Percentiles rank a stretch among this genome's conserved stretches.
phyloP scores from a whole-genome alignment of 2,329 filamentous ascomycete genomes.

The Thermomyces lanuginosus region DNA sequence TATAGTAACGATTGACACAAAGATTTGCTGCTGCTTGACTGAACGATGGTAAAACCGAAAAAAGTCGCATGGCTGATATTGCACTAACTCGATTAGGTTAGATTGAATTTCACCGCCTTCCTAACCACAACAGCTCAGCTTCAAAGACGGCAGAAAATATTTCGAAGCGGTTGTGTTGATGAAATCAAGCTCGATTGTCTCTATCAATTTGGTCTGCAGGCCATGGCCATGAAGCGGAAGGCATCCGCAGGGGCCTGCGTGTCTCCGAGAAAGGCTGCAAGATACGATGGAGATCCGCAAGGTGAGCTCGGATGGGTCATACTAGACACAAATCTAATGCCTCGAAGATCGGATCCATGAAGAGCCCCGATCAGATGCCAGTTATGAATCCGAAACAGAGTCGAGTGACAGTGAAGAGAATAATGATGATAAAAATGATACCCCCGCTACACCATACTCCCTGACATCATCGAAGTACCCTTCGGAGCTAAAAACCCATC shows the following conservation, averaged over 20 bases:
- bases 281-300: too few relatives aligned
- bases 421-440: constrained; percentile 18
- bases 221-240: constrained; percentile 24
- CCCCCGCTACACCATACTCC: constrained; percentile 36
- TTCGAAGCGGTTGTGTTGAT: constrained; percentile 4
- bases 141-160: constrained; percentile 20
- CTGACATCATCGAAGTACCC: constrained; percentile 36
- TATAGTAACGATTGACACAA: too few relatives aligned
- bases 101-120: too few relatives aligned
- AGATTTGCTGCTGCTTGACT: too few relatives aligned
- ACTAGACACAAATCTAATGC: too few relatives aligned
- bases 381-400: constrained; percentile 17
- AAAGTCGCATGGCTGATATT: too few relatives aligned
- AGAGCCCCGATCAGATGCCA: constrained; percentile 18
- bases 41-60: too few relatives aligned
- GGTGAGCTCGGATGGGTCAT: too few relatives aligned
- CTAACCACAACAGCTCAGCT: constrained; percentile 12
- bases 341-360: constrained; percentile 21
- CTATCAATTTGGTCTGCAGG: constrained; percentile 1
- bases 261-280: constrained; percentile 18
- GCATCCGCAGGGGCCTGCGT: constrained; percentile 12
- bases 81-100: too few relatives aligned
- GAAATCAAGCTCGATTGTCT: constrained; percentile 13
- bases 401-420: constrained; percentile 12
- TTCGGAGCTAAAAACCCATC: constrained; percentile 59